A percentile compares a stretch with the other conserved stretches of the same genome.
Conservation (phyloP, 345 rosid genomes). For the Lepidium sativum region DNA sequence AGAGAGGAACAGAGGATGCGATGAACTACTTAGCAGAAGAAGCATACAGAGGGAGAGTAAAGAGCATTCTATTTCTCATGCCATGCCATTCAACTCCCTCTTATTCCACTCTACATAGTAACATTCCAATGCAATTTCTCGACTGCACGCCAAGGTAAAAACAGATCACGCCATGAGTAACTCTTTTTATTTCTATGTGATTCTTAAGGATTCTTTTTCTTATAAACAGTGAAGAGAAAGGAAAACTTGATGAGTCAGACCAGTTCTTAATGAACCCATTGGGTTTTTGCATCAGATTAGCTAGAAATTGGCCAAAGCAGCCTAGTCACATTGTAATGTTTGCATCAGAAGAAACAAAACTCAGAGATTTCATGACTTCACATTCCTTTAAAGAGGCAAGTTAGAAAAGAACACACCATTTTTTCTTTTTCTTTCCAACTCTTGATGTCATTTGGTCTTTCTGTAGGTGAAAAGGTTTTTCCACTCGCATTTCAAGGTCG, state of each 20-base stretch:
- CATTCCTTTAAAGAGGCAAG: slow-evolving; percentile 58
- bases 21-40: slow-evolving; percentile 80
- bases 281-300: slow-evolving; percentile 50
- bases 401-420: not conserved
- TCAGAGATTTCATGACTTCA: slow-evolving; percentile 45
- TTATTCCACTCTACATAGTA: slow-evolving; percentile 29
- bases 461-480: slow-evolving; percentile 53
- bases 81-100: slow-evolving; percentile 58
- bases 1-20: slow-evolving; percentile 96
- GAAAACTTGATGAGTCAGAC: slow-evolving; percentile 62
- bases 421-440: not conserved
- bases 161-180: not conserved
- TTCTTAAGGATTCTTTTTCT: slow-evolving; percentile 1
- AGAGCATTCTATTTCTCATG: slow-evolving; percentile 72
- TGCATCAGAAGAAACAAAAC: not conserved
- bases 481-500: slow-evolving; percentile 91
- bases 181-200: slow-evolving; percentile 3
- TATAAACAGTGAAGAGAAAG: slow-evolving; percentile 52
- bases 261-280: slow-evolving; percentile 62
- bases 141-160: slow-evolving; percentile 85
- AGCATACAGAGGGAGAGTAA: slow-evolving; percentile 50
- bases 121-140: slow-evolving; percentile 66
- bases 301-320: slow-evolving; percentile 52
- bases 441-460: not conserved
- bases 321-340: slow-evolving; percentile 54